phyloP scores from a whole-genome alignment of 2,329 filamentous ascomycete genomes.

The Exophiala sp. region DNA sequence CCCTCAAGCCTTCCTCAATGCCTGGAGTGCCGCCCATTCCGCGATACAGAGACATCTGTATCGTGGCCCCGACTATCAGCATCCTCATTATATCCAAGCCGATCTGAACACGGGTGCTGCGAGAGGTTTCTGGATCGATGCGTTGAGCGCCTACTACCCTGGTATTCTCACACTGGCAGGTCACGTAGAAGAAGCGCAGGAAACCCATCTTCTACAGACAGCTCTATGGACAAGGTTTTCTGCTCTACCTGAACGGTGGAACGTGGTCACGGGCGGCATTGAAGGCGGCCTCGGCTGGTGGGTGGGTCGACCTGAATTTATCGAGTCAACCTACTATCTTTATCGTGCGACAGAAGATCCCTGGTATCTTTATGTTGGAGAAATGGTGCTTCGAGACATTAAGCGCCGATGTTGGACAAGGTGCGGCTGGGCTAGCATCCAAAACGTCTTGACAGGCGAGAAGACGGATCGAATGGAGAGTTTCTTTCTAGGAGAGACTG shows the following conservation, averaged over 20 bases:
- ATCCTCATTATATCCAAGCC: slow-evolving; percentile 88
- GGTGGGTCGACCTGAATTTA: slow-evolving; percentile 91
- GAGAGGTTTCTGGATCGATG: slow-evolving; percentile 91
- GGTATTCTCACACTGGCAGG: slow-evolving; percentile 80
- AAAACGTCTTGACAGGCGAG: slow-evolving; percentile 75
- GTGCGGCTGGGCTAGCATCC: slow-evolving; percentile 89
- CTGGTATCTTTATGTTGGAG: slow-evolving; percentile 92
- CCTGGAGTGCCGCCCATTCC: slow-evolving; percentile 79
- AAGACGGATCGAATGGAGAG: slow-evolving; percentile 95
- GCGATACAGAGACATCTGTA: slow-evolving; percentile 91
- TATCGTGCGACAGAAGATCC: slow-evolving; percentile 89
- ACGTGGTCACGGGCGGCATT: slow-evolving; percentile 72
- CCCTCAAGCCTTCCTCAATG: slow-evolving; percentile 69
- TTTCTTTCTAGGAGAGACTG: slow-evolving; percentile 94
- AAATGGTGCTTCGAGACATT: slow-evolving; percentile 90
- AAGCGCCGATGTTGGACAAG: slow-evolving; percentile 79
- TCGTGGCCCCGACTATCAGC: slow-evolving; percentile 64
- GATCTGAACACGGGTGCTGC: slow-evolving; percentile 83
- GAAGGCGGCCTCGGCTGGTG: slow-evolving; percentile 90
- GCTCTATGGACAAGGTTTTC: slow-evolving; percentile 92
- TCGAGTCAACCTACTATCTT: slow-evolving; percentile 94
- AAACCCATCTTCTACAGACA: slow-evolving; percentile 83
- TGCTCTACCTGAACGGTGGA: slow-evolving; percentile 93
- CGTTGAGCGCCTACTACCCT: slow-evolving; percentile 89
- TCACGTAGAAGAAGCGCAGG: slow-evolving; percentile 82